Conservation (phyloP, 495 filamentous ascomycete genomes). For the Pyrenula aspistea region DNA sequence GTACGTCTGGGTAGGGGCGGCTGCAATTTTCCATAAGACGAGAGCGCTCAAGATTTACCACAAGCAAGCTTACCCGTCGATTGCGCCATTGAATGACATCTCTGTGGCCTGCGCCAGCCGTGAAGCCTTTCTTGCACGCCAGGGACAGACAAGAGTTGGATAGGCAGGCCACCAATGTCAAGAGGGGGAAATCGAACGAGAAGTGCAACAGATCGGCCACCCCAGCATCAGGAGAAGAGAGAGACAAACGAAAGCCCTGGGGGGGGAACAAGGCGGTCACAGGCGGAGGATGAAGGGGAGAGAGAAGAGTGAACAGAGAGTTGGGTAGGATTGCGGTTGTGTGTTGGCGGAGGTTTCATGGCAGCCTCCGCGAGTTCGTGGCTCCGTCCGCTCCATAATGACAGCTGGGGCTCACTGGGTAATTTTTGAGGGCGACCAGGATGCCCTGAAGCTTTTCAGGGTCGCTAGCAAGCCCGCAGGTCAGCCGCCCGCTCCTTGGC, state of each 20-base stretch:
- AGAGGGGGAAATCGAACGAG: background rate
- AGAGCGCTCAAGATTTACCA: background rate
- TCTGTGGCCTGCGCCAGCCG: background rate
- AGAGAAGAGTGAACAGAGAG: background rate
- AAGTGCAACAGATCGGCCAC: background rate
- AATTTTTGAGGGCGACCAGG: background rate
- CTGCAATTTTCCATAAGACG: background rate
- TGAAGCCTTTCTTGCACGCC: background rate
- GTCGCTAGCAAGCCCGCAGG: background rate
- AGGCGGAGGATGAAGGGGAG: background rate
- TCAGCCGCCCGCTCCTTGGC: background rate
- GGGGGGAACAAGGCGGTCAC: background rate
- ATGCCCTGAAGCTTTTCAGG: background rate
- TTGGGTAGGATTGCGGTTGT: background rate
- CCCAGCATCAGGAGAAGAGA: background rate
- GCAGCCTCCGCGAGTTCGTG: background rate
- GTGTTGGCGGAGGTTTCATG: background rate
- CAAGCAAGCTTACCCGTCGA: background rate
- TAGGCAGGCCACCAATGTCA: background rate
- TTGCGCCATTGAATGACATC: background rate
- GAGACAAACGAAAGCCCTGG: background rate
- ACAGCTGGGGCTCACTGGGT: background rate
- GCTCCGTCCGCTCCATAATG: background rate
- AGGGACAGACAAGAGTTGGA: too few relatives aligned
- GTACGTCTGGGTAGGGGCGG: conserved; percentile 3